phyloP scores from a whole-genome alignment of 2,329 filamentous ascomycete genomes.

The Zymoseptoria ardabiliae region DNA sequence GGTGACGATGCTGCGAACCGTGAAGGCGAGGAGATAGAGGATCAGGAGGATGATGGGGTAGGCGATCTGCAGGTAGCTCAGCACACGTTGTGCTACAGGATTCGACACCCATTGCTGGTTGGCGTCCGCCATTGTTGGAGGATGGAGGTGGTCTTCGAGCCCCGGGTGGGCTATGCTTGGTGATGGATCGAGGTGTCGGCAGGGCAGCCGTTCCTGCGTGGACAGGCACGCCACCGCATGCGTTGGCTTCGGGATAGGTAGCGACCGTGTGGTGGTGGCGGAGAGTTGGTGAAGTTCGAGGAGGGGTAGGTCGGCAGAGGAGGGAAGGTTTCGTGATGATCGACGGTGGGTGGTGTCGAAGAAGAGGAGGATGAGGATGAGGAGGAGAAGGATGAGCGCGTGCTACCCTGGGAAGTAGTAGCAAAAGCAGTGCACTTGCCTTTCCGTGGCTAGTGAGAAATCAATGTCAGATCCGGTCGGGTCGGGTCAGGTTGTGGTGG shows the following conservation, averaged over 20 bases:
- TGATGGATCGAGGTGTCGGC: neutral
- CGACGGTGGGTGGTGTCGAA: neutral
- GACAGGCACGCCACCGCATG: neutral
- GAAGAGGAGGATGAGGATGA: neutral
- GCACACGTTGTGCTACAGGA: slow-evolving; percentile 36
- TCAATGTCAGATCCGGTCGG: neutral
- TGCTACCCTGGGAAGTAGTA: neutral
- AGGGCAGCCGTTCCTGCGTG: neutral
- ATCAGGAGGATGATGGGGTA: slow-evolving; percentile 58
- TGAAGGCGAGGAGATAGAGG: slow-evolving; percentile 57
- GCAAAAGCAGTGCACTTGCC: neutral
- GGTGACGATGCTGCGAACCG: slow-evolving; percentile 52
- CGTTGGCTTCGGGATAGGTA: neutral
- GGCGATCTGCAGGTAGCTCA: slow-evolving; percentile 47
- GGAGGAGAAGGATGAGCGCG: neutral
- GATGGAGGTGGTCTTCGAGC: neutral
- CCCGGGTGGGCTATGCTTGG: neutral
- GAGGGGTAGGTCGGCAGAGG: neutral
- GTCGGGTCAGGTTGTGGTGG: neutral
- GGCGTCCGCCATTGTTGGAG: slow-evolving; percentile 8
- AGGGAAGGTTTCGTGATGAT: neutral
- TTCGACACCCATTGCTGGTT: slow-evolving; percentile 29
- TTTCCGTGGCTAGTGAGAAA: neutral
- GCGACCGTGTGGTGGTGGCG: neutral
- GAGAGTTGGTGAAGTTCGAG: neutral